A percentile compares a stretch with the other conserved stretches of the same genome.
These are phyloP conservation scores for Leccinum fuscescens DNA, from an alignment of 1,284 basidiomycete genomes.

Conservation along the genomic window DNA sequence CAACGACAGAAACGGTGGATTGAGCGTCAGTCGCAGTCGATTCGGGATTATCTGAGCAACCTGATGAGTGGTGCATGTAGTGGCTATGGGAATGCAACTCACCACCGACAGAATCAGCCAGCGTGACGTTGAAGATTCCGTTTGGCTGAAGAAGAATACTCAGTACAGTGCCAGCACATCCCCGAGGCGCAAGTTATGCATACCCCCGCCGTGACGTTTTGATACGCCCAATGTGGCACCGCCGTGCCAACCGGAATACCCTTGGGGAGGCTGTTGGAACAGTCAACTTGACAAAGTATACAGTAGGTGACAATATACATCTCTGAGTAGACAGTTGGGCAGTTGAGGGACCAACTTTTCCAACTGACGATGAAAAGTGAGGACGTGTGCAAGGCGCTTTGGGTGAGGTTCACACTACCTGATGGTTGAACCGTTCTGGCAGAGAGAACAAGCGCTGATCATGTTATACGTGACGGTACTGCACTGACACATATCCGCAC, in stretches of 20 bases:
- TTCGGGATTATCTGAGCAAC: constrained; percentile 30
- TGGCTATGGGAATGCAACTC: background rate
- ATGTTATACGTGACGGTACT: constrained; percentile 34
- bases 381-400: background rate
- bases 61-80: background rate
- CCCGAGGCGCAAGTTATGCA: background rate
- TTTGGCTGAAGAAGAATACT: constrained; percentile 13
- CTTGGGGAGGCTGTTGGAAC: constrained; percentile 17
- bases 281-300: constrained; percentile 4
- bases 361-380: constrained; percentile 26
- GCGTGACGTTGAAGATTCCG: constrained; percentile 1
- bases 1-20: constrained; percentile 15
- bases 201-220: constrained; percentile 25
- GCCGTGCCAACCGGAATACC: constrained; percentile 28
- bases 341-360: constrained; percentile 28
- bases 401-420: constrained; percentile 10
- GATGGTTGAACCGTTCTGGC: constrained; percentile 28
- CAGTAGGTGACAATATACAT: constrained; percentile 13
- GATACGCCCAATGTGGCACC: constrained; percentile 34
- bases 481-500: constrained; percentile 30
- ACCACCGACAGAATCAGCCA: constrained; percentile 29
- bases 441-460: constrained; percentile 35
- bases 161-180: background rate
- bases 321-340: constrained; percentile 17
- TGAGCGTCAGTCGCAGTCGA: constrained; percentile 19